phyloP scores from a whole-genome alignment of 495 filamentous ascomycete genomes.

The Xylaria venustula region DNA sequence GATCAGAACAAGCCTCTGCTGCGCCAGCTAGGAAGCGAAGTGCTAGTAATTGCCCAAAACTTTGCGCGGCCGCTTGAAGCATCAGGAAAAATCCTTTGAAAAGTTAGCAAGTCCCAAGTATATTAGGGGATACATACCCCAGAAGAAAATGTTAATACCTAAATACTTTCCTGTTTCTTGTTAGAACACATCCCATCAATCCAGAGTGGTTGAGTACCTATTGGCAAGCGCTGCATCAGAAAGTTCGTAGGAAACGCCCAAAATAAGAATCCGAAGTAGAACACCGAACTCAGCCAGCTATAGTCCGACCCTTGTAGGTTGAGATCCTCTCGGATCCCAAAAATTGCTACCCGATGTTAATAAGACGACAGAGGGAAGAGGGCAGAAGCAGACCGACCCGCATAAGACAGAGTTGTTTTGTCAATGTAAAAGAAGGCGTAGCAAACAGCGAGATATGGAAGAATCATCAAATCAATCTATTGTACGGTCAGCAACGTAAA shows the following conservation, averaged over 20 bases:
- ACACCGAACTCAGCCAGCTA: constrained; percentile 58
- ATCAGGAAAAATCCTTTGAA: constrained; percentile 42
- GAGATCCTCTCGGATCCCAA: constrained; percentile 53
- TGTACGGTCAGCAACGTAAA: too few relatives aligned
- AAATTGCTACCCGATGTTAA: constrained; percentile 42
- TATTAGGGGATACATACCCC: constrained; percentile 39
- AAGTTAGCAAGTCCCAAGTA: neutral
- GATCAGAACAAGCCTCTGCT: constrained; percentile 52
- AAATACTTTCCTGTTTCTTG: constrained; percentile 46
- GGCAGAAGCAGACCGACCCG: constrained; percentile 1
- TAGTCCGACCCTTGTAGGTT: constrained; percentile 54
- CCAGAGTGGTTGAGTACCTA: too few relatives aligned
- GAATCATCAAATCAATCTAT: constrained; percentile 23
- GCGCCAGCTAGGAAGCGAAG: constrained; percentile 58
- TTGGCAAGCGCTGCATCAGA: constrained; percentile 57
- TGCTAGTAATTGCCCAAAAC: constrained; percentile 52
- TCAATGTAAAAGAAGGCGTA: constrained; percentile 64
- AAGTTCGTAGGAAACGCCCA: constrained; percentile 50
- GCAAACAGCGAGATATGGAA: constrained; percentile 52
- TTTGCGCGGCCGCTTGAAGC: constrained; percentile 54
- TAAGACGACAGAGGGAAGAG: constrained; percentile 9
- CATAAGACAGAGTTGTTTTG: constrained; percentile 34
- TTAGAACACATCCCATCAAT: neutral
- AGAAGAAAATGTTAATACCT: constrained; percentile 59
- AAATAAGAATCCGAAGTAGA: constrained; percentile 60